Base-by-base conservation (phyloP, 164 flowering plant genomes). In the Vitis labrusca region DNA sequence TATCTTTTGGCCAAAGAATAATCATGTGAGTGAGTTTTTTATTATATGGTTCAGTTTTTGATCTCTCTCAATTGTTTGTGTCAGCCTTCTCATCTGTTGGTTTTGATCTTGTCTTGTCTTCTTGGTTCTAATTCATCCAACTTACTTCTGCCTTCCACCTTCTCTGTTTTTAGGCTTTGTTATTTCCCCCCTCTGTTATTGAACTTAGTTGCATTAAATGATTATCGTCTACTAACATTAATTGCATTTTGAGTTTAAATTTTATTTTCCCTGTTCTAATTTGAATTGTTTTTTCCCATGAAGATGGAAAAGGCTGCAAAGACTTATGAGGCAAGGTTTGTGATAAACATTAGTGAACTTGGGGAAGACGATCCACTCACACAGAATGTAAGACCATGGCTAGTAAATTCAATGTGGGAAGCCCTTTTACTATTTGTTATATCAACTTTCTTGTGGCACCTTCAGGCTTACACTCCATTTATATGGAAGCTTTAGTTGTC, bases 331-430 rank as follows among this genome's bases (percentile, higher is more conserved):
- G 87, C 82, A 52, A 71, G 58, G 73, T 85, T 89, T 74, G 86
- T 91, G n/a, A 69, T 89, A 53, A 79, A 79, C 77, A 79, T 83
- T 64, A 84, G 87, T 68, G 89, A 88, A 64, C 81, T 83, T 69
- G 96, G 91, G 51, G 83, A 85, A 23, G 80, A 80, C 67, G 91
- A 89, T 76, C 91, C 91, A 17, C 84, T 91, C 55, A 65, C 62
- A 68, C 86, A 70, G 56, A 85, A 88, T 87, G 91, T 88, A 82
- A 83, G 85, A 64, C 59, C 66, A 64, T 11, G 49, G 8, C 68
- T 37, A 23, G 1, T 14, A 19, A 1, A n/a, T 8, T 30, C 23
- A 9, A 10, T 49, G 32, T 11, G 56, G 66, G 37, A 64, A 10
- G 16, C 37, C 15, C 10, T 19, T 47, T n/a, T 50, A 6, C 32